Conservation (phyloP, 768 basidiomycete genomes). For the Tubosaeta sp. region DNA sequence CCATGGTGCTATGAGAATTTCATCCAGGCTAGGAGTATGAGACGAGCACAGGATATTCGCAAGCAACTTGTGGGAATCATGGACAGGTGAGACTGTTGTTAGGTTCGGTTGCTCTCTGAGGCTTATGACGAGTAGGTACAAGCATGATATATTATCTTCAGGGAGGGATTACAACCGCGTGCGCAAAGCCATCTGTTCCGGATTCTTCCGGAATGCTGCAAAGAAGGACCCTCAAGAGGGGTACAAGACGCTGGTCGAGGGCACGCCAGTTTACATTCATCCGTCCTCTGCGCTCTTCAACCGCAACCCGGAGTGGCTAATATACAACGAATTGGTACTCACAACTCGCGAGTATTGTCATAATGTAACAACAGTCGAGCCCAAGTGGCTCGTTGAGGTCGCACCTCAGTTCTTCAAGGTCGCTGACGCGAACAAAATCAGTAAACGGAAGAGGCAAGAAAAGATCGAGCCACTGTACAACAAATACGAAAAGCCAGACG, state of each 20-base stretch:
- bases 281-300: slow-evolving; percentile 97
- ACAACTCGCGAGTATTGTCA: slow-evolving; percentile 96
- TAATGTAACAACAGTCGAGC: slow-evolving; percentile 92
- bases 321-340: slow-evolving; percentile 93
- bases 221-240: slow-evolving; percentile 99
- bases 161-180: slow-evolving; percentile 91
- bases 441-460: slow-evolving; percentile 92
- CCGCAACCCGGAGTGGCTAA: slow-evolving; percentile 91
- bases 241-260: slow-evolving; percentile 96
- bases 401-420: slow-evolving; percentile 99
- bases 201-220: slow-evolving; percentile 96
- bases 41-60: slow-evolving; percentile 93
- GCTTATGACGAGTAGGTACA: slow-evolving; percentile 57
- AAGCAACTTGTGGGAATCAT: slow-evolving; percentile 98
- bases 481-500: slow-evolving; percentile 92
- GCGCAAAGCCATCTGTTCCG: slow-evolving; percentile 93
- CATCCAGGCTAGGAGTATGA: slow-evolving; percentile 96
- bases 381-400: slow-evolving; percentile 97
- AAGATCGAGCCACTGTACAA: slow-evolving; percentile 96
- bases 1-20: slow-evolving; percentile 99
- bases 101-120: background rate
- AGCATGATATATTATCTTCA: slow-evolving; percentile 92
- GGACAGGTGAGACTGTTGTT: slow-evolving; percentile 69
- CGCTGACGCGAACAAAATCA: slow-evolving; percentile 96
- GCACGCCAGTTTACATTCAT: slow-evolving; percentile 98